Conservation (phyloP, 176 grass and related monocot species). For the Triticum turgidum region DNA sequence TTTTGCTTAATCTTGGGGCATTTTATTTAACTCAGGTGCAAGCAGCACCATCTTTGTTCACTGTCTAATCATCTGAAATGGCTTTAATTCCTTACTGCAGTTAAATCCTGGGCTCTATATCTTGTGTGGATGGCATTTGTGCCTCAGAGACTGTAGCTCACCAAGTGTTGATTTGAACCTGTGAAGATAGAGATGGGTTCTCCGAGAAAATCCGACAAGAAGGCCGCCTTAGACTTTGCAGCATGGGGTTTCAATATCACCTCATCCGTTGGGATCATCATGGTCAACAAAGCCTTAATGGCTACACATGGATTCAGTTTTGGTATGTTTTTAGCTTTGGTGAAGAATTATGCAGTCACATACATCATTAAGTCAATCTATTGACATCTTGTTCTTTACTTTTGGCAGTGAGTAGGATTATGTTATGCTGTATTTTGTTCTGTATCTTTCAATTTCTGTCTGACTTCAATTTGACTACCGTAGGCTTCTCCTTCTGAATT, state of each 20-base stretch:
- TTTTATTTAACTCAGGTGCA: background rate
- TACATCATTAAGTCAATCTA: background rate
- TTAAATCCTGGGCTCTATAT: constrained; percentile 21
- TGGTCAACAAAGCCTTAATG: constrained; percentile 93
- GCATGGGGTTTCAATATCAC: constrained; percentile 85
- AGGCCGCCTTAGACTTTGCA: constrained; percentile 58
- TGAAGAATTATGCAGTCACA: background rate
- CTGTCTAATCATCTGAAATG: background rate
- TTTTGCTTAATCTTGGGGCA: background rate
- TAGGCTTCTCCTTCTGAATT: background rate
- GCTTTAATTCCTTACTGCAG: constrained; percentile 17
- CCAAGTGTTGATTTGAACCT: background rate
- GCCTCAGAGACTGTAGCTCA: constrained; percentile 3
- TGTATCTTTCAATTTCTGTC: background rate
- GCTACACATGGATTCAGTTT: constrained; percentile 76
- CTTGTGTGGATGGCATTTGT: constrained; percentile 5
- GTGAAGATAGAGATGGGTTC: constrained; percentile 45
- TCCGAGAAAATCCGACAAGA: constrained; percentile 71
- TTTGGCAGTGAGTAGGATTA: background rate
- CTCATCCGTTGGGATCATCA: constrained; percentile 86
- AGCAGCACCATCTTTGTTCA: background rate
- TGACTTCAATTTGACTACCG: background rate
- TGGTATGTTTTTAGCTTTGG: constrained; percentile 35
- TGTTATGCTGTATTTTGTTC: background rate
- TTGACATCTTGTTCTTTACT: background rate